Evolutionary conservation across 176 grass and related monocot species (phyloP), one percentile per base, ranked within the genome.

Genomic region (Carex myosuroides): DNA sequence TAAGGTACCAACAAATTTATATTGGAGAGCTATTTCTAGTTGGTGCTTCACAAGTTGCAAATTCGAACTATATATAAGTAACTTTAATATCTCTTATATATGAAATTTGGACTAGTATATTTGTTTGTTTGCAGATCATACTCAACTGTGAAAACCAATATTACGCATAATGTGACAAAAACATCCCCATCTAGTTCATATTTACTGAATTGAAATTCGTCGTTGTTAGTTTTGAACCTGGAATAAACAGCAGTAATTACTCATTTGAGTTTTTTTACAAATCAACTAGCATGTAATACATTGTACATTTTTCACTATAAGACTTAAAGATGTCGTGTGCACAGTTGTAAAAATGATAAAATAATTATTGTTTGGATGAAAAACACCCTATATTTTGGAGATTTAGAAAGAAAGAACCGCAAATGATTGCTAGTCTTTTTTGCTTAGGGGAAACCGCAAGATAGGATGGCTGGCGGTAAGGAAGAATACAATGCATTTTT

Each of bases 401-500:
- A 17, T 75, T 53, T 6, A n/a, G n/a, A 61, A 22, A 81, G 33
- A 48, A 67, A 81, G 33, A 48, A 67, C 13, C 53, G 0, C 13
- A 66, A 64, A 46, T 53, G 35, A 26, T 64, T 82, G 13, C 62
- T 65, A 16, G 14, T 52, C 10, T 63, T 81, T 81, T 48, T 20
- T 82, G 53, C 83, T 18, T 66, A 98, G 95, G 95, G 95, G 79
- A 89, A 90, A 82, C 91, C 88, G 29, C 95, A 98, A 92, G 95
- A 98, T 87, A 91, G 95, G 83, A 88, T 98, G 88, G 92, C 95
- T 85, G 95, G 95, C 41, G 95, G 95, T 53, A 98, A 98, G 93
- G 95, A 98, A 95, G 95, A 98, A 87, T 98, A 98, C 88, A 98
- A 98, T 86, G 95, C 95, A 66, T 98, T 95, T 84, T 98, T 98